phyloP scores from a whole-genome alignment of 108 stramenopile species.

The Chaetoceros tenuissimus region DNA sequence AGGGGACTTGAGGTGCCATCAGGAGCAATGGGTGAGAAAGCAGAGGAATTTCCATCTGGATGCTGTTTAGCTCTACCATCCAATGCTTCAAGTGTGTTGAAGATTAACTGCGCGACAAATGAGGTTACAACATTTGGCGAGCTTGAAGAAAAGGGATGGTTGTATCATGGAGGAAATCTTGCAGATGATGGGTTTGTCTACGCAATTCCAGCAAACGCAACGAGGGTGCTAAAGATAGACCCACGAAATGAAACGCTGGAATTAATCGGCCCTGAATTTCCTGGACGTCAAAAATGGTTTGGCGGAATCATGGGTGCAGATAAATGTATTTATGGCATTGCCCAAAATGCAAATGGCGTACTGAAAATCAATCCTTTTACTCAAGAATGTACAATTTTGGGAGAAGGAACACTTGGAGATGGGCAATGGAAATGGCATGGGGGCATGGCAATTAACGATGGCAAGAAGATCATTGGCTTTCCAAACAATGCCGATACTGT shows the following conservation, averaged over 20 bases:
- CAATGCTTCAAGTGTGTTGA: conserved; percentile 44
- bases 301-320: conserved; percentile 43
- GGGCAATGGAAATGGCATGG: conserved; percentile 74
- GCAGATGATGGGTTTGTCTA: conserved; percentile 49
- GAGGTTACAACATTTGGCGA: conserved; percentile 39
- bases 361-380: conserved; percentile 50
- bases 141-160: conserved; percentile 38
- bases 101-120: conserved; percentile 43
- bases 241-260: conserved; percentile 32
- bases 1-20: conserved; percentile 53
- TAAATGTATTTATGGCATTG: conserved; percentile 56
- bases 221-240: conserved; percentile 45
- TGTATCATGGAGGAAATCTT: conserved; percentile 54
- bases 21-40: conserved; percentile 13
- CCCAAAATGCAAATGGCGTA: conserved; percentile 50
- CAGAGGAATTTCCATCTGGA: conserved; percentile 32
- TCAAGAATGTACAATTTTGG: conserved; percentile 32
- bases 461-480: conserved; percentile 51
- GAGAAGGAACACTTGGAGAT: conserved; percentile 10
- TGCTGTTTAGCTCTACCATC: conserved; percentile 52
- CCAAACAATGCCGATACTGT: conserved; percentile 57
- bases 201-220: conserved; percentile 54
- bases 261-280: conserved; percentile 35
- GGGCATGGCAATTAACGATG: conserved; percentile 36
- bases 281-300: conserved; percentile 48